A percentile compares a stretch with the other conserved stretches of the same genome.
These are phyloP conservation scores for Aspergillus sp. DNA, from an alignment of 2,329 filamentous ascomycete genomes.

Conservation along the genomic window DNA sequence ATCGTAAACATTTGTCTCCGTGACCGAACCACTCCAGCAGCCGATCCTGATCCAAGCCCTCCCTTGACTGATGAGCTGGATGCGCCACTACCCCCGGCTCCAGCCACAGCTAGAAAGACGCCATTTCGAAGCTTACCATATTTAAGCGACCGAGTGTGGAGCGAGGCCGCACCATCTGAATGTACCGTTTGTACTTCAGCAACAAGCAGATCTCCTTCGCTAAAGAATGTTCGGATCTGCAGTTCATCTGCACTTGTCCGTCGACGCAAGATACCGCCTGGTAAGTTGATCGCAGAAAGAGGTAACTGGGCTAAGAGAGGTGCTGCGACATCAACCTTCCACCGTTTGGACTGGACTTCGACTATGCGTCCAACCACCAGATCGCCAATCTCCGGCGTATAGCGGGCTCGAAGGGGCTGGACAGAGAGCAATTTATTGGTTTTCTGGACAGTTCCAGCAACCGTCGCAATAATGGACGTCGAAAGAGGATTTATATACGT, in stretches of 20 bases:
- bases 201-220: constrained; percentile 88
- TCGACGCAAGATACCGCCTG: constrained; percentile 86
- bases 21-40: constrained; percentile 69
- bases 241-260: constrained; percentile 94
- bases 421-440: constrained; percentile 97
- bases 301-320: constrained; percentile 82
- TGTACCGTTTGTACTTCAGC: constrained; percentile 92
- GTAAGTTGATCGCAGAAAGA: constrained; percentile 88
- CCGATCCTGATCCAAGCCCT: constrained; percentile 24
- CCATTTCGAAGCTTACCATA: constrained; percentile 97
- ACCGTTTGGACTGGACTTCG: constrained; percentile 88
- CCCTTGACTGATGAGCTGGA: constrained; percentile 33
- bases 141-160: constrained; percentile 87
- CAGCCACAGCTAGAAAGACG: constrained; percentile 78
- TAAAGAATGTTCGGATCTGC: constrained; percentile 96
- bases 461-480: constrained; percentile 78
- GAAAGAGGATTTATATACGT: constrained; percentile 68
- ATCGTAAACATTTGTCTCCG: constrained; percentile 87
- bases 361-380: constrained; percentile 90
- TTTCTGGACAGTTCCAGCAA: constrained; percentile 85
- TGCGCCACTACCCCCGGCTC: constrained; percentile 70
- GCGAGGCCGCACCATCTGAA: constrained; percentile 77
- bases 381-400: constrained; percentile 94
- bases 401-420: constrained; percentile 83
- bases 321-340: constrained; percentile 92